phyloP scores from a whole-genome alignment of 257 asterid genomes.

The Anisodus acutangulus region DNA sequence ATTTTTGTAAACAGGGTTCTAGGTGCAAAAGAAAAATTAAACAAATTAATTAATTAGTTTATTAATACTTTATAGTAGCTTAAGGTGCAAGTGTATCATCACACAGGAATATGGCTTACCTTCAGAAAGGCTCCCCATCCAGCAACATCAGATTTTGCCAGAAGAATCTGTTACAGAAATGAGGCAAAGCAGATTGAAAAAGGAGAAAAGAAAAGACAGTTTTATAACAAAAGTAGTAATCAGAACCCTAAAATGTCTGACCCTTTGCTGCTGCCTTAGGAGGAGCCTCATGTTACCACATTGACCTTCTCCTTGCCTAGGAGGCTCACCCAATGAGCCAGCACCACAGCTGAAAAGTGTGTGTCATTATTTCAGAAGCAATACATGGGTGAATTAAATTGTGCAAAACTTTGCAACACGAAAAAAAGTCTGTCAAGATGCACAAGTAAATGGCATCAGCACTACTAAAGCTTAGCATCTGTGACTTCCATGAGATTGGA shows the following conservation, averaged over 20 bases:
- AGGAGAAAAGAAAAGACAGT: neutral
- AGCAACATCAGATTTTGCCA: constrained; percentile 84
- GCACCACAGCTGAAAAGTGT: constrained; percentile 77
- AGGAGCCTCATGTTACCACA: constrained; percentile 97
- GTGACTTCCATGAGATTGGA: neutral
- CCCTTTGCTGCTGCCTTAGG: constrained; percentile 92
- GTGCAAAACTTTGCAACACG: neutral
- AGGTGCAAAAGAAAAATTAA: constrained; percentile 27
- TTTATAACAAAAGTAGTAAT: neutral
- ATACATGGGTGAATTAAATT: constrained; percentile 23
- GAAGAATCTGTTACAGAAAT: constrained; percentile 59
- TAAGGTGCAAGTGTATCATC: neutral
- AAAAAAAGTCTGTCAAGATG: neutral
- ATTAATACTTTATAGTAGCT: neutral
- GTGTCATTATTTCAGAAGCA: constrained; percentile 22
- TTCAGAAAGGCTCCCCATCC: constrained; percentile 99
- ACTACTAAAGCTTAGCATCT: neutral
- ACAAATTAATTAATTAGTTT: constrained; percentile 11
- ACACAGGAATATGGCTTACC: constrained; percentile 46
- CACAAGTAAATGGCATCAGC: neutral
- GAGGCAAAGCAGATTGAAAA: neutral
- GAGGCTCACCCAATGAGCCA: constrained; percentile 77
- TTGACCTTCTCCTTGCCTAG: constrained; percentile 84
- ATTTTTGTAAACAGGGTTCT: constrained; percentile 87
- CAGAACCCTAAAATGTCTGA: constrained; percentile 39